A percentile compares a stretch with the other conserved stretches of the same genome.
Evolutionary conservation across 192 early-diverging fungal species (phyloP).

Genomic region (Gamsiella multidivaricata): DNA sequence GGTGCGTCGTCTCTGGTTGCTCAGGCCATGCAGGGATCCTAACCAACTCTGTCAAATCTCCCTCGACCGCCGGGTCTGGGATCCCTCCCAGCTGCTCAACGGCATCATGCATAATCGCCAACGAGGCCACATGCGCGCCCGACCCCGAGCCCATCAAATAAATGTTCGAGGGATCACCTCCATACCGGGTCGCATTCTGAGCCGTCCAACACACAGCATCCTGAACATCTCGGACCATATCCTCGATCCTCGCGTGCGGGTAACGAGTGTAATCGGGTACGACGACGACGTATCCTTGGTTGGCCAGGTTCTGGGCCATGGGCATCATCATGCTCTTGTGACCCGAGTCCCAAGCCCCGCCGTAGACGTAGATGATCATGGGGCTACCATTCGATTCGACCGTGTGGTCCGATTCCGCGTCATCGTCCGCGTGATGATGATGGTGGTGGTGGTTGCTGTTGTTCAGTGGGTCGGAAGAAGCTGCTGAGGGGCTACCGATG

Average conservation of each 20-base stretch:
- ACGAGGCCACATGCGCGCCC: constrained; percentile 49
- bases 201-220: constrained; percentile 51
- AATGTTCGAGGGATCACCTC: constrained; percentile 53
- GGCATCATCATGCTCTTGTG: constrained; percentile 58
- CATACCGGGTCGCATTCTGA: constrained; percentile 45
- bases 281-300: constrained; percentile 58
- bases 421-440: constrained; percentile 31
- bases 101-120: constrained; percentile 56
- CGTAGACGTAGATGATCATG: constrained; percentile 50
- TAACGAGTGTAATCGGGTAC: constrained; percentile 59
- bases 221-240: constrained; percentile 59
- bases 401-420: constrained; percentile 44
- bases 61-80: constrained; percentile 18
- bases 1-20: constrained; percentile 14
- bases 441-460: too few species aligned
- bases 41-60: constrained; percentile 31
- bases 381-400: constrained; percentile 51
- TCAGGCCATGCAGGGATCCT: constrained; percentile 40
- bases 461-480: constrained; percentile 3
- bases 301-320: constrained; percentile 58
- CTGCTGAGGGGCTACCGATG: constrained; percentile 17
- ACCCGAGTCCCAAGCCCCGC: constrained; percentile 53
- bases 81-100: constrained; percentile 38
- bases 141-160: constrained; percentile 58
- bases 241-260: constrained; percentile 56